Evolutionary conservation across 2,329 filamentous ascomycete species (phyloP).

Genomic region (Ophiognomonia clavigignenti-juglandacearum): DNA sequence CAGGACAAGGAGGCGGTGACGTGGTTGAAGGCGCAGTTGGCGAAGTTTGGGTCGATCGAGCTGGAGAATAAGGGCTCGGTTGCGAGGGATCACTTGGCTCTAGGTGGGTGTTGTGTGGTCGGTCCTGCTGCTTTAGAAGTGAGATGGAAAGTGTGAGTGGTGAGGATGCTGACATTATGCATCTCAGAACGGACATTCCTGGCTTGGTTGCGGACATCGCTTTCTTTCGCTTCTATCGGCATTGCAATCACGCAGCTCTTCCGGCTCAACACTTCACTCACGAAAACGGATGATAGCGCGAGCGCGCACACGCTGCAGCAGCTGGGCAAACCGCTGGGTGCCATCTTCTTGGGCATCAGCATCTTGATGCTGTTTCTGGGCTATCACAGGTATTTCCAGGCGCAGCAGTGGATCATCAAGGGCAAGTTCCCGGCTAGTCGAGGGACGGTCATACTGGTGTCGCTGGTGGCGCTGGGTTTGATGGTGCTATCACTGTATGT

Average conservation of each 20-base stretch:
- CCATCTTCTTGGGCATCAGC: slow-evolving; percentile 70
- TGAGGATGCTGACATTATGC: slow-evolving; percentile 7
- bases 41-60: slow-evolving; percentile 59
- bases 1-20: slow-evolving; percentile 24
- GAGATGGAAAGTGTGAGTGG: not conserved
- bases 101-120: too few species aligned
- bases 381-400: slow-evolving; percentile 73
- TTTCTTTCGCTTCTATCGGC: slow-evolving; percentile 77
- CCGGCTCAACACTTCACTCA: slow-evolving; percentile 67
- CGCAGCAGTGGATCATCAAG: slow-evolving; percentile 72
- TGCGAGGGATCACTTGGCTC: slow-evolving; percentile 73
- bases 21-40: slow-evolving; percentile 48
- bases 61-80: slow-evolving; percentile 84
- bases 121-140: not conserved
- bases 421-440: slow-evolving; percentile 51
- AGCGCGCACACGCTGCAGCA: slow-evolving; percentile 47
- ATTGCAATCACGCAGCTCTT: slow-evolving; percentile 83
- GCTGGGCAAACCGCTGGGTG: slow-evolving; percentile 69
- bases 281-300: slow-evolving; percentile 26
- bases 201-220: slow-evolving; percentile 77
- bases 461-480: slow-evolving; percentile 57
- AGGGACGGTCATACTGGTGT: slow-evolving; percentile 68
- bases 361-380: slow-evolving; percentile 72
- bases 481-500: slow-evolving; percentile 50
- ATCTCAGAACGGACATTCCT: slow-evolving; percentile 86